Conservation (phyloP, 2,329 filamentous ascomycete genomes). For the Colletotrichum aenigma region DNA sequence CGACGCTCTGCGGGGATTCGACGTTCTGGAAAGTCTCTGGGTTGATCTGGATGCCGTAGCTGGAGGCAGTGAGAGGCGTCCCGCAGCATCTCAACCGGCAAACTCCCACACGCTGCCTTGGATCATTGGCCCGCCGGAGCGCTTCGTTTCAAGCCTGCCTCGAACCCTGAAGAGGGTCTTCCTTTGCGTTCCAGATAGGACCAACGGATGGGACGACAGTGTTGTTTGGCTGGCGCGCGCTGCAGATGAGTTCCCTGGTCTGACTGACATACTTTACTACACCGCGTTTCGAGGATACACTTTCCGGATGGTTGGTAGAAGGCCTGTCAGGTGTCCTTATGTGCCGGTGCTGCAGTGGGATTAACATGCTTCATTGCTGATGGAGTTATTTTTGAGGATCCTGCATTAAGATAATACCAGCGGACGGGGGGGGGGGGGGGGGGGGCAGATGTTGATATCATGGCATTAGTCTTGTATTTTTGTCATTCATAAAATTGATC, state of each 20-base stretch:
- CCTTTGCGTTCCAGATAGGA: fast-evolving
- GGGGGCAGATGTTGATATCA: neutral
- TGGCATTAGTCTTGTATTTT: neutral
- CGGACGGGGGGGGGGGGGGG: fast-evolving
- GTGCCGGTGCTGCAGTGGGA: neutral
- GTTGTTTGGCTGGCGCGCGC: neutral
- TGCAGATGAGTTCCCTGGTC: neutral
- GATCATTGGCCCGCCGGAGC: neutral
- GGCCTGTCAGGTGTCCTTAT: neutral
- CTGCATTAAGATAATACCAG: neutral
- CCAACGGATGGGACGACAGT: neutral
- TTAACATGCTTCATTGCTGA: fast-evolving
- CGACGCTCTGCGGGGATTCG: neutral
- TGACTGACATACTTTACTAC: neutral
- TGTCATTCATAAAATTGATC: neutral
- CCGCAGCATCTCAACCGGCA: neutral
- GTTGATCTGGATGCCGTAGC: neutral
- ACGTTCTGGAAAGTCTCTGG: neutral
- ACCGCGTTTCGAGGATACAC: neutral
- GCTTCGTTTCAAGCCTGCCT: neutral
- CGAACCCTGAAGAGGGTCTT: neutral
- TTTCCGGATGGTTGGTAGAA: neutral
- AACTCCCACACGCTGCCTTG: neutral
- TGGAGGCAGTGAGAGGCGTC: neutral
- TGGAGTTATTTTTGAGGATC: fast-evolving